Percentiles rank a stretch among this genome's conserved stretches.
phyloP scores from a whole-genome alignment of 2,329 filamentous ascomycete species.

The Allantophomopsis lycopodina region DNA sequence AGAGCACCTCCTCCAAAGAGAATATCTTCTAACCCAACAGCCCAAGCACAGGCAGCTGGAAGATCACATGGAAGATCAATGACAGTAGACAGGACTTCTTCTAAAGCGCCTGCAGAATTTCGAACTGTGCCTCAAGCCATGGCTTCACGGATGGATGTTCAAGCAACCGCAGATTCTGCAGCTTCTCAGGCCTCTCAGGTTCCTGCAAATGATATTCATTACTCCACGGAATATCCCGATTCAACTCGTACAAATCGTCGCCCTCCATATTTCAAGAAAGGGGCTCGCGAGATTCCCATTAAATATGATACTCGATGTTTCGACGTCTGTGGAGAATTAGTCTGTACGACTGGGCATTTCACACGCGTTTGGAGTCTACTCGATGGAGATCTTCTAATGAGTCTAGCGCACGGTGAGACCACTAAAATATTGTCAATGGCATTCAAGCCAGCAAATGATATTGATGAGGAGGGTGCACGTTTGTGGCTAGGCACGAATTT shows the following conservation, averaged over 20 bases:
- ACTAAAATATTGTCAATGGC: slow-evolving; percentile 67
- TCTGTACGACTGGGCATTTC: slow-evolving; percentile 75
- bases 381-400: slow-evolving; percentile 72
- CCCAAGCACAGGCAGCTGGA: slow-evolving; percentile 27
- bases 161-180: no score
- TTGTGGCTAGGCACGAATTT: slow-evolving; percentile 85
- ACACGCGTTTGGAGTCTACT: slow-evolving; percentile 80
- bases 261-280: slow-evolving; percentile 60
- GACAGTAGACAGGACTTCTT: slow-evolving; percentile 31
- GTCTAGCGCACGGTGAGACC: slow-evolving; percentile 70
- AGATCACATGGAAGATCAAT: slow-evolving; percentile 32
- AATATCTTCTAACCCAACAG: slow-evolving; percentile 29
- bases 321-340: slow-evolving; percentile 75
- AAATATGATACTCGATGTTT: slow-evolving; percentile 80
- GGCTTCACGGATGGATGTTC: no score
- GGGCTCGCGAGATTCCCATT: slow-evolving; percentile 63
- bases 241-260: slow-evolving; percentile 72
- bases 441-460: slow-evolving; percentile 70
- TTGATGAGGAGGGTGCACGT: slow-evolving; percentile 67
- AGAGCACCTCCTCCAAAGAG: slow-evolving; percentile 24
- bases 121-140: slow-evolving; percentile 14
- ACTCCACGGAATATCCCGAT: slow-evolving; percentile 60
- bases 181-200: no score
- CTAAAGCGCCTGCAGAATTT: slow-evolving; percentile 23
- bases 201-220: slow-evolving; percentile 1